A percentile compares a stretch with the other conserved stretches of the same genome.
These are phyloP conservation scores for Scheffersomyces insectosa DNA, from an alignment of 1,139 yeast species.

Conservation along the genomic window DNA sequence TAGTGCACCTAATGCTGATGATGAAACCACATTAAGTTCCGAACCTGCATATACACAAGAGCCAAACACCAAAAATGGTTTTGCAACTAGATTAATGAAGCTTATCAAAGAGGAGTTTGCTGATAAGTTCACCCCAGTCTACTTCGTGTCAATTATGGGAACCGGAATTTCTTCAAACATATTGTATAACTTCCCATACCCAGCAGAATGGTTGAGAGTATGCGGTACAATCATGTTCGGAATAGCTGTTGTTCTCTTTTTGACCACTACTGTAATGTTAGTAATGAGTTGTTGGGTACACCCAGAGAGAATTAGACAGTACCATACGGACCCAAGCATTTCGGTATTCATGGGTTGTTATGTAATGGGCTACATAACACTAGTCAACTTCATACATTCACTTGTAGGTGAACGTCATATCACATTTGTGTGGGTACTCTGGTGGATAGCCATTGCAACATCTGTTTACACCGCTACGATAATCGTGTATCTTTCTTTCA, in stretches of 20 bases:
- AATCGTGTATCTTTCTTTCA: slow-evolving; percentile 44
- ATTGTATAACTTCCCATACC: slow-evolving; percentile 65
- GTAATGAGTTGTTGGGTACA: slow-evolving; percentile 35
- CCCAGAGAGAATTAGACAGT: slow-evolving; percentile 31
- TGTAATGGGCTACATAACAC: slow-evolving; percentile 74
- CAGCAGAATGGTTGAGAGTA: slow-evolving; percentile 57
- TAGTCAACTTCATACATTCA: slow-evolving; percentile 54
- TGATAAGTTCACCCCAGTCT: slow-evolving; percentile 50
- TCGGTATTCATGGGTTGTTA: slow-evolving; percentile 73
- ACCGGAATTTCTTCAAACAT: slow-evolving; percentile 69
- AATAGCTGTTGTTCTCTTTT: slow-evolving; percentile 50
- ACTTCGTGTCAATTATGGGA: slow-evolving; percentile 83
- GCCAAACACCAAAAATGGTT: neutral
- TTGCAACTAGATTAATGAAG: neutral
- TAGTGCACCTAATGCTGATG: neutral
- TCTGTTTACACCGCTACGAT: slow-evolving; percentile 62
- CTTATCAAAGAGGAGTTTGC: slow-evolving; percentile 10
- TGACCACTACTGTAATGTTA: slow-evolving; percentile 38
- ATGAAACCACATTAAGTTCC: neutral
- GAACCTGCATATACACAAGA: too few species aligned
- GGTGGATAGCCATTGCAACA: slow-evolving; percentile 65
- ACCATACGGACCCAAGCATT: slow-evolving; percentile 46
- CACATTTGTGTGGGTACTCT: slow-evolving; percentile 53
- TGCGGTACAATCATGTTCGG: slow-evolving; percentile 60
- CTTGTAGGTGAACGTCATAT: slow-evolving; percentile 35